Percentiles rank a stretch among this genome's conserved stretches.
phyloP scores from a whole-genome alignment of 331 rosid species.

The Quercus phellos region DNA sequence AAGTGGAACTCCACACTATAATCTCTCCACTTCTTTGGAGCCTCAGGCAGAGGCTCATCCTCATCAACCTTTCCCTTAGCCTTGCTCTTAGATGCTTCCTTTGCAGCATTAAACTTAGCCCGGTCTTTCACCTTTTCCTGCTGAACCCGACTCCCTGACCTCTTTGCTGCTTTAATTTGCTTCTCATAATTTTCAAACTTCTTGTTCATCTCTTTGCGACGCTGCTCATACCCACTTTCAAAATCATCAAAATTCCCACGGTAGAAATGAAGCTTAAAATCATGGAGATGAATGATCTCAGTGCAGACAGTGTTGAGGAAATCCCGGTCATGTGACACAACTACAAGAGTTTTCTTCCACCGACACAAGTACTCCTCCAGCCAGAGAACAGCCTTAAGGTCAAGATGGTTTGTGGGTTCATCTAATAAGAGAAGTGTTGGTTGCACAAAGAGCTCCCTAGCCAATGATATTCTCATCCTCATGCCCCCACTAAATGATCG shows the following conservation, averaged over 20 bases:
- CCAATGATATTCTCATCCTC: slow-evolving; percentile 94
- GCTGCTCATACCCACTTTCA: slow-evolving; percentile 86
- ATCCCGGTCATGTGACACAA: slow-evolving; percentile 85
- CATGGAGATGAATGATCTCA: slow-evolving; percentile 86
- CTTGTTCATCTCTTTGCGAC: slow-evolving; percentile 85
- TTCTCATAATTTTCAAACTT: slow-evolving; percentile 70
- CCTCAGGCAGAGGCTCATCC: slow-evolving; percentile 58
- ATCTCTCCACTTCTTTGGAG: slow-evolving; percentile 85
- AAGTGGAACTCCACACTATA: slow-evolving; percentile 88
- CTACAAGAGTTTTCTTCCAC: slow-evolving; percentile 85
- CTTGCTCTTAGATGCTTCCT: slow-evolving; percentile 73
- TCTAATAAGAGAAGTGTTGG: slow-evolving; percentile 81
- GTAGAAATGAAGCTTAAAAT: slow-evolving; percentile 75
- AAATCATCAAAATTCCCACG: slow-evolving; percentile 85
- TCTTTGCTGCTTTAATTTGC: slow-evolving; percentile 72
- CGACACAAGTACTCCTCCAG: slow-evolving; percentile 83
- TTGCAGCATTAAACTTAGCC: slow-evolving; percentile 65
- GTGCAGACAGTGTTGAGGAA: slow-evolving; percentile 78
- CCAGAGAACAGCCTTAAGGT: slow-evolving; percentile 94
- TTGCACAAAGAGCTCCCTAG: slow-evolving; percentile 88
- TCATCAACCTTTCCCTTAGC: slow-evolving; percentile 63
- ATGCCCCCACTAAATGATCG: slow-evolving; percentile 92
- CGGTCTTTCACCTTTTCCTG: slow-evolving; percentile 84
- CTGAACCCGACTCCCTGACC: slow-evolving; percentile 66
- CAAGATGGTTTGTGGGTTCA: slow-evolving; percentile 92